A percentile compares a stretch with the other conserved stretches of the same genome.
Evolutionary conservation across 495 filamentous ascomycete species (phyloP).

Genomic region (Aspergillus hancockii): DNA sequence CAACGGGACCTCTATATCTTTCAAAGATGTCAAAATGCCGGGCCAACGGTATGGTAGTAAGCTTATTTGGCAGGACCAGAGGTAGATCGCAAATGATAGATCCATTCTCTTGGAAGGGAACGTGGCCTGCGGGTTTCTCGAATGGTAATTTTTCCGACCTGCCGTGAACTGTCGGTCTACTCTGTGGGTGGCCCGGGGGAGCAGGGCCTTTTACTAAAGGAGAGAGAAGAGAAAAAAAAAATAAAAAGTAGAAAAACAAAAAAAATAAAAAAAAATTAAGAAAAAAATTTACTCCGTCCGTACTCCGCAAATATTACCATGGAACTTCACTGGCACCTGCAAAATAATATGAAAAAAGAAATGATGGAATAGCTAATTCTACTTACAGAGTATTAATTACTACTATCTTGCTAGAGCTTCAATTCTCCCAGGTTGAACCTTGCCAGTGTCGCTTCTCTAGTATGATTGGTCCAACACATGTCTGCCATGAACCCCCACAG

Average conservation of each 20-base stretch:
- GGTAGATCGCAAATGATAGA: slow-evolving; percentile 19
- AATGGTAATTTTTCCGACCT: slow-evolving; percentile 16
- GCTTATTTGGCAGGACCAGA: slow-evolving; percentile 11
- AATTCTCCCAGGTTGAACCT: too few relatives aligned
- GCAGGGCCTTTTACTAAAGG: background rate
- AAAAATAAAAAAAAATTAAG: background rate
- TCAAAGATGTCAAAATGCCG: slow-evolving; percentile 18
- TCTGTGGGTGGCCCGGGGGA: background rate
- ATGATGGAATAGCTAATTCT: too few relatives aligned
- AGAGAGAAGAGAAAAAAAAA: background rate
- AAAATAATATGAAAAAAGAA: too few relatives aligned
- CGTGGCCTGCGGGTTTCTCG: slow-evolving; percentile 23
- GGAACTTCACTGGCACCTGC: too few relatives aligned
- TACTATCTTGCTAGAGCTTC: too few relatives aligned
- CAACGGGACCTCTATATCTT: background rate
- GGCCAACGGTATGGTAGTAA: slow-evolving; percentile 15
- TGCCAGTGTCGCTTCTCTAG: background rate
- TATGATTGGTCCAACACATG: background rate
- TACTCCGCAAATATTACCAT: too few relatives aligned
- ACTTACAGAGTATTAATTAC: too few relatives aligned
- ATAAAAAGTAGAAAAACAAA: background rate
- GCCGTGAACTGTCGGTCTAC: background rate
- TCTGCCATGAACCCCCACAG: background rate
- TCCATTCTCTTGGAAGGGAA: slow-evolving; percentile 20
- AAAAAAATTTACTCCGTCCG: too few relatives aligned